Evolutionary conservation across 306 rosid species (phyloP).

Genomic region (Ammopiptanthus mongolicus): DNA sequence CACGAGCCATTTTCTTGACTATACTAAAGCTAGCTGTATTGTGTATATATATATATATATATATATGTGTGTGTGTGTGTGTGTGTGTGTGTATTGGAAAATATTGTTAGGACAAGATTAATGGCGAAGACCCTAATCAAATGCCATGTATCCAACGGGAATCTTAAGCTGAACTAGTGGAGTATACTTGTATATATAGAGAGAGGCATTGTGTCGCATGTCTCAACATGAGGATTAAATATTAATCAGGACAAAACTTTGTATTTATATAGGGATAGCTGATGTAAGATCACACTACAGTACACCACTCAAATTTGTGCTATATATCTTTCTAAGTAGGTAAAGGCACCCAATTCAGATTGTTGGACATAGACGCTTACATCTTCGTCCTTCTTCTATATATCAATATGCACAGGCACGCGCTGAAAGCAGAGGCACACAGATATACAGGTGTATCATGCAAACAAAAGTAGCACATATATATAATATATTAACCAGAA

Average conservation of each 20-base stretch:
- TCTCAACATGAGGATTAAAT: conserved; percentile 7
- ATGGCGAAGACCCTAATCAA: not conserved
- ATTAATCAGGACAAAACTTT: not conserved
- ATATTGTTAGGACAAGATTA: not conserved
- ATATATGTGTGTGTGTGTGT: not conserved
- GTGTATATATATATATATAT: too few species aligned
- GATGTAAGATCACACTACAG: conserved; percentile 20
- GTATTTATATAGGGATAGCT: not conserved
- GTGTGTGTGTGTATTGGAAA: not conserved
- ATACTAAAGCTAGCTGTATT: not conserved
- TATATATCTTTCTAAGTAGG: not conserved
- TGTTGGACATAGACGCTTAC: not conserved
- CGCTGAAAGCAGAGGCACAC: not conserved
- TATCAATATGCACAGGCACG: not conserved
- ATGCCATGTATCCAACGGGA: not conserved
- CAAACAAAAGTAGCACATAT: not conserved
- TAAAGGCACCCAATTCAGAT: not conserved
- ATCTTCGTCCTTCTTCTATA: not conserved
- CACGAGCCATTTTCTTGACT: conserved; percentile 21
- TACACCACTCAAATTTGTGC: not conserved
- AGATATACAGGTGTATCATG: not conserved
- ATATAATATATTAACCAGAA: not conserved
- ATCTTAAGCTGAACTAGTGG: not conserved
- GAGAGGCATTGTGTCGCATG: not conserved
- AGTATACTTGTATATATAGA: conserved; percentile 25